These are phyloP conservation scores for Dactylellina leptospora DNA, from an alignment of 2,329 filamentous ascomycete species.

Conservation along the genomic window DNA sequence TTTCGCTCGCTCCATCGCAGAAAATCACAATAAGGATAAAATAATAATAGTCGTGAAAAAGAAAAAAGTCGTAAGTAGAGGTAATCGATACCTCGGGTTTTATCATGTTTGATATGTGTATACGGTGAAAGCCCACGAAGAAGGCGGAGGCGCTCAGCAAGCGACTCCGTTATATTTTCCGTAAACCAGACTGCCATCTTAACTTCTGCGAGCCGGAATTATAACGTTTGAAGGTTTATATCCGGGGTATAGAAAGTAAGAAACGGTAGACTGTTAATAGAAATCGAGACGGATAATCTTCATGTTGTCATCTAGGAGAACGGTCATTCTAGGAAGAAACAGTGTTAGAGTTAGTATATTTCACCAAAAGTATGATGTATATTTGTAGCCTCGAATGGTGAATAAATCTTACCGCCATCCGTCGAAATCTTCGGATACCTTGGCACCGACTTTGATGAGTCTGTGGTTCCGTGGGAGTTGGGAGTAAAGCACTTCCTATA, in stretches of 20 bases:
- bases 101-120: background rate
- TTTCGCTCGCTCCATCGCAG: constrained; percentile 28
- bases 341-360: background rate
- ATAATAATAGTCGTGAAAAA: background rate
- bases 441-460: background rate
- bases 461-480: constrained; percentile 34
- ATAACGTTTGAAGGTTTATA: no score
- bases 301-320: constrained; percentile 14
- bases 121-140: background rate
- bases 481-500: constrained; percentile 30
- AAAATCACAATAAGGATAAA: constrained; percentile 14
- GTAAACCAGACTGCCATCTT: constrained; percentile 32
- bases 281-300: constrained; percentile 30
- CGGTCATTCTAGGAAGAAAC: constrained; percentile 23
- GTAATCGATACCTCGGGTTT: background rate
- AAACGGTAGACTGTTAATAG: constrained; percentile 9
- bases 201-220: background rate
- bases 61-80: background rate
- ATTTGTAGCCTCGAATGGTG: no score
- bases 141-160: background rate
- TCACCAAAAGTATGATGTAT: background rate
- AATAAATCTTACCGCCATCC: constrained; percentile 30
- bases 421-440: constrained; percentile 12
- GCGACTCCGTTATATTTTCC: background rate
- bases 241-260: background rate